Percentiles rank a stretch among this genome's conserved stretches.
Conservation (phyloP, 345 rosid species). For the Euphorbia pulcherrima region DNA sequence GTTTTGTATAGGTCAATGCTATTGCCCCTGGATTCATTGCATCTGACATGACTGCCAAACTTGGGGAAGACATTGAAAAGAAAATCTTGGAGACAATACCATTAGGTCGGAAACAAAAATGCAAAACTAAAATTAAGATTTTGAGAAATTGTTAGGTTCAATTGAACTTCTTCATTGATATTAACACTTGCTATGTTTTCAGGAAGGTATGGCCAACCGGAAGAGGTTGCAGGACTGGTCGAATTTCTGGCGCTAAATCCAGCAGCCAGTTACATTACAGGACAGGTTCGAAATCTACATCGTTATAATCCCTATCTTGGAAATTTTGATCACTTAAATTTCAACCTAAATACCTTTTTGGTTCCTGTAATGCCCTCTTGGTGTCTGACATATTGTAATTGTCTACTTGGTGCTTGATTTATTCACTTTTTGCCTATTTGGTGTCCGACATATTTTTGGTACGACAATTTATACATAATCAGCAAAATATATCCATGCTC, state of each 20-base stretch:
- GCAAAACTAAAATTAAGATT: not conserved
- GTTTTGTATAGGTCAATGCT: conserved; percentile 63
- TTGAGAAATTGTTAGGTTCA: no score
- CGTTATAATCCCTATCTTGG: not conserved
- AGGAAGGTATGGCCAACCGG: conserved; percentile 97
- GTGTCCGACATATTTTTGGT: no score
- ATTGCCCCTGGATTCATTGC: conserved; percentile 94
- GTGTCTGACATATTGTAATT: no score
- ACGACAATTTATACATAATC: no score
- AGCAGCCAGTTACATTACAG: conserved; percentile 84
- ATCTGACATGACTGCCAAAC: conserved; percentile 60
- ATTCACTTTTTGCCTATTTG: no score
- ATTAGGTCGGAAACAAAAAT: conserved; percentile 45
- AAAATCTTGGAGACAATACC: conserved; percentile 82
- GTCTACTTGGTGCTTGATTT: no score
- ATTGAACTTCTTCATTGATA: not conserved
- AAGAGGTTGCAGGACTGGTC: conserved; percentile 97
- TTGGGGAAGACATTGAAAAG: conserved; percentile 86
- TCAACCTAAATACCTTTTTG: no score
- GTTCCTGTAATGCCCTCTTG: no score
- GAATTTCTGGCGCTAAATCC: conserved; percentile 90
- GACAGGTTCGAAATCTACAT: conserved; percentile 54
- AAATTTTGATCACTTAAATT: not conserved
- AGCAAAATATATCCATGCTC: no score
- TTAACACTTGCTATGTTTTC: conserved; percentile 22